Conservation (phyloP, 306 rosid genomes). For the Malus domestica region DNA sequence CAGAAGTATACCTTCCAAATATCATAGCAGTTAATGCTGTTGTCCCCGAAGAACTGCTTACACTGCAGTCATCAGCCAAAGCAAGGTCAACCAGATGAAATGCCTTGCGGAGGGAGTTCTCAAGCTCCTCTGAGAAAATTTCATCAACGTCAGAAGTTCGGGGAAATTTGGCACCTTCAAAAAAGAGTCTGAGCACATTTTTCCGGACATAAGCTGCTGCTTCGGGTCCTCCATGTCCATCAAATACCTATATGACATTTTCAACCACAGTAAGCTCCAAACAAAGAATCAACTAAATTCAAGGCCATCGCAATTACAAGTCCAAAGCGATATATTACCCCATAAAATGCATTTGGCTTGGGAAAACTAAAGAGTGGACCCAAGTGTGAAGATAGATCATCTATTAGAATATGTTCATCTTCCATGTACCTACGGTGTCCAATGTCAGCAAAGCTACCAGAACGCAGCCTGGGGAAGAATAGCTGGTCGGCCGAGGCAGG, state of each 20-base stretch:
- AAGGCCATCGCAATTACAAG: constrained; percentile 3
- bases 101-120: constrained; percentile 50
- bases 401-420: constrained; percentile 91
- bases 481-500: constrained; percentile 33
- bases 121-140: constrained; percentile 49
- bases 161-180: constrained; percentile 72
- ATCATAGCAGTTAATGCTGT: constrained; percentile 81
- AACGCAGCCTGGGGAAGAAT: constrained; percentile 67
- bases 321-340: constrained; percentile 41
- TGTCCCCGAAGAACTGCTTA: constrained; percentile 80
- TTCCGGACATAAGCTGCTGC: constrained; percentile 79
- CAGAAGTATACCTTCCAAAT: constrained; percentile 65
- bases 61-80: constrained; percentile 71
- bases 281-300: not conserved
- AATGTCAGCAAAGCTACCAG: constrained; percentile 89
- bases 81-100: constrained; percentile 82
- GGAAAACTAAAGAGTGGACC: constrained; percentile 65
- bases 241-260: constrained; percentile 60
- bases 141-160: constrained; percentile 50
- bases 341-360: constrained; percentile 87
- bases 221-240: constrained; percentile 99
- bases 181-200: constrained; percentile 64
- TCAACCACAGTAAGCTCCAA: constrained; percentile 12
- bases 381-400: constrained; percentile 66
- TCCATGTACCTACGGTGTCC: constrained; percentile 96